Percentiles rank a stretch among this genome's conserved stretches.
These are phyloP conservation scores for Phylloporus scabripes DNA, from an alignment of 768 basidiomycete species.

Conservation along the genomic window DNA sequence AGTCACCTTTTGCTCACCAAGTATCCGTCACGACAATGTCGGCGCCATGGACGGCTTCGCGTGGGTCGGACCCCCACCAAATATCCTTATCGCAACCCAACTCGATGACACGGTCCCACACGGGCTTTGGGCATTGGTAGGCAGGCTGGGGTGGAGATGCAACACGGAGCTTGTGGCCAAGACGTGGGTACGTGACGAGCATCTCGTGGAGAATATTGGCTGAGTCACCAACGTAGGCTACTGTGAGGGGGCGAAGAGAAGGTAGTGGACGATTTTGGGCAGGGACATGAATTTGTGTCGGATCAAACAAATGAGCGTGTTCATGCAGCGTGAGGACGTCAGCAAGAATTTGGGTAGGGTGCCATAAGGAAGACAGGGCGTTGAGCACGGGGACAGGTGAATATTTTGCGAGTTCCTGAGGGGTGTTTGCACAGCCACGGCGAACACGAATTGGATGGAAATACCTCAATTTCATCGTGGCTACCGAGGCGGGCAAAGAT, in stretches of 20 bases:
- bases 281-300: slow-evolving; percentile 13
- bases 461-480: slow-evolving; percentile 88
- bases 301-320: slow-evolving; percentile 50
- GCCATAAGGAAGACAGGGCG: slow-evolving; percentile 92
- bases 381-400: slow-evolving; percentile 94
- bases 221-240: slow-evolving; percentile 92
- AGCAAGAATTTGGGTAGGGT: slow-evolving; percentile 93
- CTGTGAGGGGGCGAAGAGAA: slow-evolving; percentile 69
- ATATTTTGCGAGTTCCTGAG: slow-evolving; percentile 84
- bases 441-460: slow-evolving; percentile 16
- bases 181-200: slow-evolving; percentile 89
- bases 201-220: slow-evolving; percentile 97
- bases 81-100: slow-evolving; percentile 69
- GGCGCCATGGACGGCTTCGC: slow-evolving; percentile 82
- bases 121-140: slow-evolving; percentile 65
- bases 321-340: slow-evolving; percentile 90
- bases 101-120: slow-evolving; percentile 78
- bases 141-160: slow-evolving; percentile 62
- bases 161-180: slow-evolving; percentile 82
- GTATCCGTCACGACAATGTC: slow-evolving; percentile 98
- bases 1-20: slow-evolving; percentile 49
- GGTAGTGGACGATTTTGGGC: slow-evolving; percentile 35
- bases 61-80: slow-evolving; percentile 71
- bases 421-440: background rate
- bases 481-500: slow-evolving; percentile 95